Conservation (phyloP, 345 rosid species). For the Hibiscus syriacus region DNA sequence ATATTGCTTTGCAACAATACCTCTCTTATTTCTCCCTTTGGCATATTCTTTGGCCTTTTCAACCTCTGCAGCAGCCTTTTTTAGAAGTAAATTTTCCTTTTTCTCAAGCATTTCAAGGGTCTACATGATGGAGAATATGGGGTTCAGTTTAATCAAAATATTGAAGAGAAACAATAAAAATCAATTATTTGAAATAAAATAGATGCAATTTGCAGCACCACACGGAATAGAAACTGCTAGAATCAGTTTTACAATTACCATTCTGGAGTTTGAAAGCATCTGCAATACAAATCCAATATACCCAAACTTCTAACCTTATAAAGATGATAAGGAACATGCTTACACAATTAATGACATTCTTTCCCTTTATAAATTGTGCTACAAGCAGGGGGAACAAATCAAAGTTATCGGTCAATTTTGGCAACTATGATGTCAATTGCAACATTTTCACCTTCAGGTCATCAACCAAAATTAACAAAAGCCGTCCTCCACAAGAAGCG, state of each 20-base stretch:
- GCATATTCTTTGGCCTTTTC: constrained; percentile 60
- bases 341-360: background rate
- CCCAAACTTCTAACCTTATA: background rate
- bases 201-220: background rate
- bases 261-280: background rate
- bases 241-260: background rate
- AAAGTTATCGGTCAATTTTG: background rate
- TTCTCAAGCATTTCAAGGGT: constrained; percentile 94
- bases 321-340: background rate
- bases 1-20: constrained; percentile 24
- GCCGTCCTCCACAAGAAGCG: background rate
- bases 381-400: background rate
- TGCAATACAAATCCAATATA: background rate
- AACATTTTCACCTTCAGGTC: background rate
- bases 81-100: constrained; percentile 65
- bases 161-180: background rate
- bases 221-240: background rate
- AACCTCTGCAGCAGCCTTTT: constrained; percentile 67
- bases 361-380: background rate
- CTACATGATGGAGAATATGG: constrained; percentile 23
- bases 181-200: background rate
- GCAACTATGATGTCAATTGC: background rate
- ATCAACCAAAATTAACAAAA: background rate
- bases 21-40: constrained; percentile 54
- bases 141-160: background rate